Evolutionary conservation across 768 basidiomycete genomes (phyloP).

Genomic region (Candolleomyces eurysporus): DNA sequence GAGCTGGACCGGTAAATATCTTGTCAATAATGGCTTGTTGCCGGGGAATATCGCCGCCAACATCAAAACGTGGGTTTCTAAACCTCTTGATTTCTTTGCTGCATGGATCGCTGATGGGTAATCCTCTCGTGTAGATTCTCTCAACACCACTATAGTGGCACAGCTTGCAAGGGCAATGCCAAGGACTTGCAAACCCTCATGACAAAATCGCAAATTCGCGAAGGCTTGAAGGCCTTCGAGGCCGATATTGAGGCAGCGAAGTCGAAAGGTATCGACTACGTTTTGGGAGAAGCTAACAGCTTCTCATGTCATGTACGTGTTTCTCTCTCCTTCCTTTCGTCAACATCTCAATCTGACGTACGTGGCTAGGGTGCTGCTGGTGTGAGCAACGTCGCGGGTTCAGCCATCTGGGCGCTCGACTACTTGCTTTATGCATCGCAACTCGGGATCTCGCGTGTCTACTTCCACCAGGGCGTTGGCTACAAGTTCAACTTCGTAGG

Average conservation of each 20-base stretch:
- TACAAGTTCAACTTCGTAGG: slow-evolving; percentile 5
- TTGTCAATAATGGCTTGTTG: neutral
- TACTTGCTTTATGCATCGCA: slow-evolving; percentile 1
- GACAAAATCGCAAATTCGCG: neutral
- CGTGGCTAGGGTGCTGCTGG: neutral
- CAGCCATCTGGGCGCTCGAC: slow-evolving; percentile 2
- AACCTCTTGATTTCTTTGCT: neutral
- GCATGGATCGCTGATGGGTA: neutral
- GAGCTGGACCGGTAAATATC: neutral
- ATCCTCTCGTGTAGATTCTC: neutral
- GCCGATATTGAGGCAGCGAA: neutral
- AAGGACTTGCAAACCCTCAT: neutral
- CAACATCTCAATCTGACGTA: neutral
- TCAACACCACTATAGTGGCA: slow-evolving; percentile 4
- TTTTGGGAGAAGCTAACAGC: slow-evolving; percentile 5
- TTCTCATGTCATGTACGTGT: slow-evolving; percentile 1
- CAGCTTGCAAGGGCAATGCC: neutral
- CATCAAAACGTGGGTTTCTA: neutral
- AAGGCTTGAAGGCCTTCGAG: neutral
- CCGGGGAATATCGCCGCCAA: neutral
- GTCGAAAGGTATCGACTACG: neutral
- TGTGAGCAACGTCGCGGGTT: slow-evolving; percentile 3
- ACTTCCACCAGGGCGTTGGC: slow-evolving; percentile 1
- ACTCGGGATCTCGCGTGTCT: slow-evolving; percentile 1
- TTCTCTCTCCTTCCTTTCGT: neutral